A percentile compares a stretch with the other conserved stretches of the same genome.
phyloP scores from a whole-genome alignment of 371 early-diverging fungal genomes.

The Zopfochytrium polystomum region DNA sequence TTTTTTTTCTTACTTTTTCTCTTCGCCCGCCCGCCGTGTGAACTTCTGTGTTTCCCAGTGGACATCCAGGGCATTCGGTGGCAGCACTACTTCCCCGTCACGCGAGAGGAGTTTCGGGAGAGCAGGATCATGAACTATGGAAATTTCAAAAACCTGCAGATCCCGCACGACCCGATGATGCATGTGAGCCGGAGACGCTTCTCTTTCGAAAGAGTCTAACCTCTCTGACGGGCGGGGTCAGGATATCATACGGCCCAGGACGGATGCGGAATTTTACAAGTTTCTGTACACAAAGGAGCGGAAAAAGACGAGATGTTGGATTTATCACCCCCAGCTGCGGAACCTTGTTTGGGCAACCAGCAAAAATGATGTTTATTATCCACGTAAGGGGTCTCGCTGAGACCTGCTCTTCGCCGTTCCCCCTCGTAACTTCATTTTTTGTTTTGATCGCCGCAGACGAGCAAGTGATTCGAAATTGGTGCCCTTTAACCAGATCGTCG shows the following conservation, averaged over 20 bases:
- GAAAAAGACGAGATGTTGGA: conserved; percentile 31
- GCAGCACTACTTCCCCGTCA: conserved; percentile 21
- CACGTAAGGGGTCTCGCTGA: conserved; percentile 50
- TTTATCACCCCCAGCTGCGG: conserved; percentile 72
- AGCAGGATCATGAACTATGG: conserved; percentile 28
- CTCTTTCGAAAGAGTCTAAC: not conserved
- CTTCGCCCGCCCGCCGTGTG: no score
- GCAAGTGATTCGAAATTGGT: no score
- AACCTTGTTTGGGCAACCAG: conserved; percentile 70
- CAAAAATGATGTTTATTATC: conserved; percentile 68
- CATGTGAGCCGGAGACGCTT: conserved; percentile 5
- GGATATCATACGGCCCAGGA: conserved; percentile 13
- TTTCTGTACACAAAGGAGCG: conserved; percentile 43
- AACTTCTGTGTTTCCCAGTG: no score
- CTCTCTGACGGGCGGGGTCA: not conserved
- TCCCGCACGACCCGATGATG: conserved; percentile 17
- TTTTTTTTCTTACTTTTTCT: no score
- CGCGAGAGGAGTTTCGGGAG: conserved; percentile 30
- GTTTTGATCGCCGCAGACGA: no score
- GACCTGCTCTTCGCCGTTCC: no score
- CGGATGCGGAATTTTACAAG: conserved; percentile 31
- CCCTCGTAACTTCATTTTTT: no score
- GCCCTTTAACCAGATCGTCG: conserved; percentile 53
- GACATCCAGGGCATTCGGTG: conserved; percentile 44
- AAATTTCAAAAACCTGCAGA: conserved; percentile 32